Evolutionary conservation across 2,329 filamentous ascomycete species (phyloP).

Genomic region (Elsinoe ampelina): DNA sequence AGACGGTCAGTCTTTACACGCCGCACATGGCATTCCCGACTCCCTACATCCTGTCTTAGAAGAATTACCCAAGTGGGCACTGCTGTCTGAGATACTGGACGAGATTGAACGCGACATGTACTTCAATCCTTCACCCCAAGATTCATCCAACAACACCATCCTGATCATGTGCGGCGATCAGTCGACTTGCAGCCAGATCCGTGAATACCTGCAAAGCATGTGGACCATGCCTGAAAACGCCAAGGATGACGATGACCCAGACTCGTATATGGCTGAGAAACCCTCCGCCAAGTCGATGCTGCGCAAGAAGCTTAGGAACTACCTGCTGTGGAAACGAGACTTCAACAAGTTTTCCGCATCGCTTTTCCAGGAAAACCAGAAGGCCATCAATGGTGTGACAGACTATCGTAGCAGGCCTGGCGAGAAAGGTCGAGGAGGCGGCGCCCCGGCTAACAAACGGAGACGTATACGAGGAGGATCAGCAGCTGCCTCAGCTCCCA

Average conservation of each 20-base stretch:
- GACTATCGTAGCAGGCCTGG: constrained; percentile 42
- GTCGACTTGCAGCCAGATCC: constrained; percentile 74
- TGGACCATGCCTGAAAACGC: constrained; percentile 50
- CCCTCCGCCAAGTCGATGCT: constrained; percentile 81
- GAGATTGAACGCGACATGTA: constrained; percentile 90
- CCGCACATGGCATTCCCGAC: constrained; percentile 44
- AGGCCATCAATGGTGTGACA: constrained; percentile 57
- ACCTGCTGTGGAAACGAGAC: constrained; percentile 82
- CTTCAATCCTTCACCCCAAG: constrained; percentile 64
- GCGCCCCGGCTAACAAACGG: constrained; percentile 73
- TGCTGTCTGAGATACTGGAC: constrained; percentile 80
- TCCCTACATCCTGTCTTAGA: constrained; percentile 74
- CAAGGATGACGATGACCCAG: constrained; percentile 37
- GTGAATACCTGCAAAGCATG: constrained; percentile 89
- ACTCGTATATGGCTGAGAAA: constrained; percentile 40
- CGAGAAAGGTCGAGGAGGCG: constrained; percentile 45
- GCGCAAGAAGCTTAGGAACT: constrained; percentile 75
- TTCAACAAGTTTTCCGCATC: constrained; percentile 76
- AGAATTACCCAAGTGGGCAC: constrained; percentile 86
- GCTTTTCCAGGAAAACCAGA: constrained; percentile 72
- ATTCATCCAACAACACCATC: constrained; percentile 84
- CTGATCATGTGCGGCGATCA: constrained; percentile 92
- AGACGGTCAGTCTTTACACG: constrained; percentile 44
- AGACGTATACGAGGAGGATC: constrained; percentile 75
- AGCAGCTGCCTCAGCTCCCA: constrained; percentile 45